These are phyloP conservation scores for Neoascochyta sp. DNA, from an alignment of 2,329 filamentous ascomycete species.

Conservation along the genomic window DNA sequence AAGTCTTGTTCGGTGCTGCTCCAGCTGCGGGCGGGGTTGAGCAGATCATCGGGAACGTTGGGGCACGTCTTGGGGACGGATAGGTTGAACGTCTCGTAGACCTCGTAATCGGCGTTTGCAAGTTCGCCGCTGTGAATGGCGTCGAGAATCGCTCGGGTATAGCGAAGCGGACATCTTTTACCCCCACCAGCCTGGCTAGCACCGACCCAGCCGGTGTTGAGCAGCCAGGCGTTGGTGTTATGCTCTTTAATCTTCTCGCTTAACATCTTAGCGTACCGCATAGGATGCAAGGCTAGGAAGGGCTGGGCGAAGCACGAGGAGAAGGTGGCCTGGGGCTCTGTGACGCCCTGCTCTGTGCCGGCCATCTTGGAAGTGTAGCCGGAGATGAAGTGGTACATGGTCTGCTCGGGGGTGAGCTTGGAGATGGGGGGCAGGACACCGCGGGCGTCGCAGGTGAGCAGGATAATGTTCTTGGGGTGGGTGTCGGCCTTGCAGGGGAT, in stretches of 20 bases:
- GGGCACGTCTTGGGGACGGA: slow-evolving; percentile 89
- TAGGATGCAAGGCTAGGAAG: slow-evolving; percentile 97
- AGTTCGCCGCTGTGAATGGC: slow-evolving; percentile 97
- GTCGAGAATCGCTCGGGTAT: slow-evolving; percentile 96
- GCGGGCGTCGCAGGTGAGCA: slow-evolving; percentile 95
- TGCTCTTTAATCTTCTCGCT: slow-evolving; percentile 96
- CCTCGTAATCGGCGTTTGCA: slow-evolving; percentile 88
- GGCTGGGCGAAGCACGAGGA: slow-evolving; percentile 99
- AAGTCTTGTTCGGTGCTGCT: slow-evolving; percentile 80
- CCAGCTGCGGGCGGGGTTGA: slow-evolving; percentile 95
- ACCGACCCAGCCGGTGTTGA: slow-evolving; percentile 98
- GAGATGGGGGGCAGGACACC: slow-evolving; percentile 97
- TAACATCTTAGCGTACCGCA: slow-evolving; percentile 98
- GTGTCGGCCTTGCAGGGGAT: slow-evolving; percentile 85
- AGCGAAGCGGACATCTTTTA: slow-evolving; percentile 96
- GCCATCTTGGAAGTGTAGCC: slow-evolving; percentile 99
- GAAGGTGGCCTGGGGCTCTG: slow-evolving; percentile 97
- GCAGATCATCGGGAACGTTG: slow-evolving; percentile 81
- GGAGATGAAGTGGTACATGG: slow-evolving; percentile 99
- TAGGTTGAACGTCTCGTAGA: slow-evolving; percentile 94
- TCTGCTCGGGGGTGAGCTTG: slow-evolving; percentile 90
- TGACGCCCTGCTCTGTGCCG: slow-evolving; percentile 94
- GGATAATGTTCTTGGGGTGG: slow-evolving; percentile 95
- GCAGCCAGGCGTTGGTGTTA: slow-evolving; percentile 94
- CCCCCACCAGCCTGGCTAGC: slow-evolving; percentile 86